These are phyloP conservation scores for Rugonectria rugulosa DNA, from an alignment of 2,329 filamentous ascomycete species.

Conservation along the genomic window DNA sequence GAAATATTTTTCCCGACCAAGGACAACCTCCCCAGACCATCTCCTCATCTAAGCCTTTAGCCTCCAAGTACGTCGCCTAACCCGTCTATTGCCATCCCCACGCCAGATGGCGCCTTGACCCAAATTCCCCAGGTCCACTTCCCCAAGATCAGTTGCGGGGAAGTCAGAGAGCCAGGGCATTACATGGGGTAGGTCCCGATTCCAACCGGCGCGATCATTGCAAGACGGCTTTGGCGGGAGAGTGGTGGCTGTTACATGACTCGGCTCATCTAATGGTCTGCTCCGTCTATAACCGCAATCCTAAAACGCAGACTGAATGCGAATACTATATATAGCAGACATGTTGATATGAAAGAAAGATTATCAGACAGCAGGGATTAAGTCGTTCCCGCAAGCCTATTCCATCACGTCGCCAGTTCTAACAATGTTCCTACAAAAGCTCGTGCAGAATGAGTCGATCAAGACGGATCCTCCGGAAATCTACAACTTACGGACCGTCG, in stretches of 20 bases:
- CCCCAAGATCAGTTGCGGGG: constrained; percentile 9
- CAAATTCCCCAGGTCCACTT: constrained; percentile 13
- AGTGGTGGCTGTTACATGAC: neutral
- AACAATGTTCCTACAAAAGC: constrained; percentile 19
- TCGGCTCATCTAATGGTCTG: neutral
- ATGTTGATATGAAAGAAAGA: neutral
- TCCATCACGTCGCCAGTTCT: neutral
- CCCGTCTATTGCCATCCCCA: constrained; percentile 10
- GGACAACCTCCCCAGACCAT: neutral
- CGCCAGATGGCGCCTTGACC: too few species aligned
- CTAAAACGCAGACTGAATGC: neutral
- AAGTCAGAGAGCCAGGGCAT: neutral
- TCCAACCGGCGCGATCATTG: neutral
- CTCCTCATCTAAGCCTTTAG: neutral
- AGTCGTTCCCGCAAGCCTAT: neutral
- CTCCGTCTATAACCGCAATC: constrained; percentile 14
- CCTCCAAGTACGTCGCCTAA: neutral
- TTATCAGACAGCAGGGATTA: neutral
- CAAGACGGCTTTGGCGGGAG: neutral
- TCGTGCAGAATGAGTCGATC: constrained; percentile 24
- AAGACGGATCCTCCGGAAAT: constrained; percentile 21
- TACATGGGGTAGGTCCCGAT: constrained; percentile 6
- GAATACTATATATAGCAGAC: constrained; percentile 3
- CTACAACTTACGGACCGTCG: constrained; percentile 19
- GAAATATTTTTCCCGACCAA: neutral